Base-by-base conservation (phyloP, 2,329 filamentous ascomycete genomes). In the Fusarium nygamai region DNA sequence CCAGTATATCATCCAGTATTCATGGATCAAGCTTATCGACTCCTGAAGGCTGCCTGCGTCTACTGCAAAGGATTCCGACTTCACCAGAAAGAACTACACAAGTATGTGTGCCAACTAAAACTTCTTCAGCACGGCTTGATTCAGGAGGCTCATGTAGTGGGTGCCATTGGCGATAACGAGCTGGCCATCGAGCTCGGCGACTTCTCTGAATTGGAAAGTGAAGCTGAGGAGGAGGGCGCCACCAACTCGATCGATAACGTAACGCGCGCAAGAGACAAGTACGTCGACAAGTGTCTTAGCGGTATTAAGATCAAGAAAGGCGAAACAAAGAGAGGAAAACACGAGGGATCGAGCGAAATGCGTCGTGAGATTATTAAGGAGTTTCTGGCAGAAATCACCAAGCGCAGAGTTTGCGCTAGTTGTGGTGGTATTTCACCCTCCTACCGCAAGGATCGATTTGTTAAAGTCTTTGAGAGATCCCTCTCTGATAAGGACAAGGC, bases 1-100 rank as follows among this genome's bases (percentile, higher is more conserved):
- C 94, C 94, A 53, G 94, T 98, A 60, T 99, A 98, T 82, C 96
- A 99, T 83, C 94, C 96, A n/a, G 93, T 95, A 5, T 98, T 98
- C 80, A 93, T 99, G 87, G 95, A 98, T 81, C 95, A 98, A 82
- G 89, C 95, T 60, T 90, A 97, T 73, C 92, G 94, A 50, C 87
- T 99, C 51, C 88, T 99, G 27, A 92, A 95, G 77, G 93, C 94
- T 61, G 93, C 96, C 83, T 99, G 96, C 82, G 89, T 92, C 68
- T 98, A 98, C 85, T 99, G 97, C 84, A 92, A 95, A 80, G 91
- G 92, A 65, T 91, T 99, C 76, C 94, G 93, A 80, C 88, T 98
- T 81, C 88, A 92, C n/a, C 89, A 92, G 56, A 89, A 91, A 61
- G 90, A 94, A 70, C 86, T 97, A 71, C 94, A 96, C 83, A 89